phyloP scores from a whole-genome alignment of 371 early-diverging fungal species.

The Capillidium rhysosporum region DNA sequence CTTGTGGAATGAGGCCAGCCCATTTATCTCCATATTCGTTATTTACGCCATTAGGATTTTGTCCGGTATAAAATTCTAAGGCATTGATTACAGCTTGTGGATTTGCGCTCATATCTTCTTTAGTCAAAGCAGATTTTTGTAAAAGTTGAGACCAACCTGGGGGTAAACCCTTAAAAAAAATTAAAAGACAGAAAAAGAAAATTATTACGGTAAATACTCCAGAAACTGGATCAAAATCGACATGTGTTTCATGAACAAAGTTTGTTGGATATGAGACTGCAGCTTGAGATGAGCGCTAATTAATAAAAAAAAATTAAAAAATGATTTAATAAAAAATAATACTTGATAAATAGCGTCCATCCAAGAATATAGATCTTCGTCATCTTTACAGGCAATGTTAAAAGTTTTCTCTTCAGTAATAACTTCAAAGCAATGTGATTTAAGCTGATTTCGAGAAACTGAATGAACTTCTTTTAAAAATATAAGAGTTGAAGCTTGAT shows the following conservation, averaged over 20 bases:
- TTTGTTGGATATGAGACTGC: constrained; percentile 62
- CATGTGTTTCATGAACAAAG: constrained; percentile 70
- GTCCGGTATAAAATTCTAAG: constrained; percentile 82
- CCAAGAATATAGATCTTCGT: constrained; percentile 91
- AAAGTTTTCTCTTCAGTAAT: constrained; percentile 67
- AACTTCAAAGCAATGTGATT: constrained; percentile 78
- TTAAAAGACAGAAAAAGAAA: background rate
- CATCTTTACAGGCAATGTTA: constrained; percentile 69
- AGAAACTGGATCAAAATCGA: constrained; percentile 62
- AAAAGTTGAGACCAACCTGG: constrained; percentile 78
- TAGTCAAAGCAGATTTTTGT: constrained; percentile 73
- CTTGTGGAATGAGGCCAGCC: constrained; percentile 6
- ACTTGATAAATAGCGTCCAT: constrained; percentile 85
- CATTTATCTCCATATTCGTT: constrained; percentile 17
- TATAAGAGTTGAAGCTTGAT: constrained; percentile 50
- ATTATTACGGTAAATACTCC: constrained; percentile 55
- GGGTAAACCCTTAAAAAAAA: constrained; percentile 53
- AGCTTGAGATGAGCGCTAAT: constrained; percentile 19
- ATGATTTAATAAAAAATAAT: background rate
- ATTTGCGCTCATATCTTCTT: constrained; percentile 86
- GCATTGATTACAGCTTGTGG: constrained; percentile 93
- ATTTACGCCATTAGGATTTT: constrained; percentile 27
- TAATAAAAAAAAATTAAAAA: constrained; percentile 11
- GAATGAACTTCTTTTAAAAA: constrained; percentile 71
- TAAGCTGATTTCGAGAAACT: constrained; percentile 63